Evolutionary conservation across 2,329 filamentous ascomycete species (phyloP), one percentile per base, ranked within the genome.

Genomic region (Beauveria caledonica): DNA sequence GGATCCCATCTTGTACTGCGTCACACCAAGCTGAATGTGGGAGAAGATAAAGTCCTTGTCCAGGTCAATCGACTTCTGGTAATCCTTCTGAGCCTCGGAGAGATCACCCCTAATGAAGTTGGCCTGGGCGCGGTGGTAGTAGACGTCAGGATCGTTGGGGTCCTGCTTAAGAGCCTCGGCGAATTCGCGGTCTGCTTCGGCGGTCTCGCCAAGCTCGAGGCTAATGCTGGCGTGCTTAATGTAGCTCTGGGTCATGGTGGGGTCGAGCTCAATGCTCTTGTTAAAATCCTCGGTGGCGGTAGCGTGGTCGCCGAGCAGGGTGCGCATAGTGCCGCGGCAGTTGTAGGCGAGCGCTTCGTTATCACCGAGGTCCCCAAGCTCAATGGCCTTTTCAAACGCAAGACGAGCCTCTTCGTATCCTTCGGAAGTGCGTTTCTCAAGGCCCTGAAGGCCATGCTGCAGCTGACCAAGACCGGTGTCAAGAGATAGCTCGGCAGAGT

Each of bases 181-280:
- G 69, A 99, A 97, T 74, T 97, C 93, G 62, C 86, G 83, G 62
- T 91, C 87, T 46, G 94, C 93, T 70, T 87, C 87, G n/a, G 92
- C 88, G 58, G 90, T 89, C 70, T 93, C 87, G 64, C 90, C 92
- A 63, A 94, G 86, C 77, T 99, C 94, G 44, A 99, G 82, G 74
- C 95, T 90, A 88, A 99, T 96, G 81, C 92, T 97, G 60, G 94
- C 94, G 62, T 94, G 89, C 83, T 99, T 99, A 78, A 99, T 96
- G 75, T 95, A 97, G 78, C 90, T 96, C 78, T 99, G 94, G 8
- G 92, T 95, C 77, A 97, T 81, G 9, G 84, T 80, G 15, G 91
- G 89, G 69, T 97, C 88, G 51, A 97, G 80, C 74, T 96, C 90
- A 62, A 97, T 88, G 74, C 91, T 96, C 84, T 90, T 94, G 74